Evolutionary conservation across 2,329 filamentous ascomycete genomes (phyloP).

Genomic region (Leptoxyphium fumago): DNA sequence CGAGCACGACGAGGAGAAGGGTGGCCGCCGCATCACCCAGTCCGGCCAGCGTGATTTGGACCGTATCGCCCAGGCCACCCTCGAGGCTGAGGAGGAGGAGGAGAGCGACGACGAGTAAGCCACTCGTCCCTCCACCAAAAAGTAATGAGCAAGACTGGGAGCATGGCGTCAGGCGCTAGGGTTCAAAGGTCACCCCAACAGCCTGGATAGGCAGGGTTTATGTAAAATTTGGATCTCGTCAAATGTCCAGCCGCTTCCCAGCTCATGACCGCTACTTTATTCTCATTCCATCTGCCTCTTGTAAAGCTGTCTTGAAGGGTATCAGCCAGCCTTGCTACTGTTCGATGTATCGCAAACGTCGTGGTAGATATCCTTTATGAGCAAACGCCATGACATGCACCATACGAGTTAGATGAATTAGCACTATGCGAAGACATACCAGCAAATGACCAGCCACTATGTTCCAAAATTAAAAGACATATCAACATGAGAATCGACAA

Average conservation of each 20-base stretch:
- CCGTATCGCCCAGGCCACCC: slow-evolving; percentile 42
- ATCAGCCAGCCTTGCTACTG: too few species aligned
- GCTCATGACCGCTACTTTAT: background rate
- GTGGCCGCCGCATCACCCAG: slow-evolving; percentile 96
- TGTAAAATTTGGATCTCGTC: background rate
- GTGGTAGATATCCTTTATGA: too few species aligned
- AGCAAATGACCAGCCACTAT: too few species aligned
- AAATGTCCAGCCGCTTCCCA: background rate
- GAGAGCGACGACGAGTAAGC: slow-evolving; percentile 21
- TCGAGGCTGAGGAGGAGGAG: slow-evolving; percentile 37
- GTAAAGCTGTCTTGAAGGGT: background rate
- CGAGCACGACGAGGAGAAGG: slow-evolving; percentile 96
- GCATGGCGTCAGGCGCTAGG: background rate
- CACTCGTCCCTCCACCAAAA: background rate
- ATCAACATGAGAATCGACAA: too few species aligned
- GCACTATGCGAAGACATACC: too few species aligned
- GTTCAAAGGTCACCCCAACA: background rate
- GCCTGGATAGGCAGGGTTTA: background rate
- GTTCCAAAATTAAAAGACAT: too few species aligned
- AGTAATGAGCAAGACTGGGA: background rate
- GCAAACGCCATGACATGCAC: too few species aligned
- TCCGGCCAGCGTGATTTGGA: slow-evolving; percentile 98
- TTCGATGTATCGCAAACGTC: too few species aligned
- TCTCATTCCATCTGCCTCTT: background rate
- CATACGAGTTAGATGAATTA: too few species aligned